Percentiles rank a stretch among this genome's conserved stretches.
phyloP scores from a whole-genome alignment of 2,329 filamentous ascomycete species.

The Trichoderma sp. region DNA sequence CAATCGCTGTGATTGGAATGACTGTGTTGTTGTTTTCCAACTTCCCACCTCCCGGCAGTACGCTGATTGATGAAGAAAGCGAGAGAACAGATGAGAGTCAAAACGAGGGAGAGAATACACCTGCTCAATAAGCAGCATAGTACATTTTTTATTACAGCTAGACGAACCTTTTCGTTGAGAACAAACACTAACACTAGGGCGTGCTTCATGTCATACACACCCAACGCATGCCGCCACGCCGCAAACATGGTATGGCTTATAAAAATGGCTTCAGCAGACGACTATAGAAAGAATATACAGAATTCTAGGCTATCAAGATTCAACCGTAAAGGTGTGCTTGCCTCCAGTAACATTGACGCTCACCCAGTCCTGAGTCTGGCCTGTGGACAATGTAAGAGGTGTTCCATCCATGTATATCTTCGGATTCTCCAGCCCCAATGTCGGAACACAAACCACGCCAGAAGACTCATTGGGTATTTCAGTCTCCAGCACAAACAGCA shows the following conservation, averaged over 20 bases:
- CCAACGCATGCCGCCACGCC: neutral
- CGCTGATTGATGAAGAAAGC: conserved; percentile 30
- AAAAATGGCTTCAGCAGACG: neutral
- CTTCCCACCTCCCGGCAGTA: conserved; percentile 41
- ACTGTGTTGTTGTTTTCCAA: conserved; percentile 41
- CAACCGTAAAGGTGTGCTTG: neutral
- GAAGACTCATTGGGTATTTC: neutral
- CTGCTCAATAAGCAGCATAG: neutral
- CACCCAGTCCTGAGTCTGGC: neutral
- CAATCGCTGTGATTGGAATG: conserved; percentile 48
- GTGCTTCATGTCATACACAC: neutral
- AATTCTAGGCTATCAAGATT: neutral
- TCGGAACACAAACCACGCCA: neutral
- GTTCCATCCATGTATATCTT: neutral
- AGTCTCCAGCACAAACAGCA: neutral
- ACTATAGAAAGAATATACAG: neutral
- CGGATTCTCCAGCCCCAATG: neutral
- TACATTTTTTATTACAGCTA: neutral
- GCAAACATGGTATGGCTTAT: neutral
- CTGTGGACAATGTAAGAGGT: neutral
- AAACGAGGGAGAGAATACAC: neutral
- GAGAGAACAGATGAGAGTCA: conserved; percentile 14
- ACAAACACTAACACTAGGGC: neutral
- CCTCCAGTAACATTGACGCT: conserved; percentile 5
- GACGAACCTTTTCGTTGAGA: neutral